Conservation (phyloP, 78 protist genomes). For the Mastigamoeba balamuthi region DNA sequence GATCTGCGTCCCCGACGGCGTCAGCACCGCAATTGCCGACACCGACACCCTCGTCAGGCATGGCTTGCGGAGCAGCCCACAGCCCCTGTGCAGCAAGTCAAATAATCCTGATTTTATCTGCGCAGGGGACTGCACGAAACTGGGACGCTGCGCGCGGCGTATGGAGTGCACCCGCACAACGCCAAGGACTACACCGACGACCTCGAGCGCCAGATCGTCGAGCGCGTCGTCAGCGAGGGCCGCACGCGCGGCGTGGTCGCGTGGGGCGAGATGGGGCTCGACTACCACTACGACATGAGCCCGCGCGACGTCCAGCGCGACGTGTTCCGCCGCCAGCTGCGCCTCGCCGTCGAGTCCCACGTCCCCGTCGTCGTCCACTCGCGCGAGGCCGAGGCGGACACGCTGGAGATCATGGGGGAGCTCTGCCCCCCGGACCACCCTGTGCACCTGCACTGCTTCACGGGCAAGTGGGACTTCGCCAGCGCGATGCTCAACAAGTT, state of each 20-base stretch:
- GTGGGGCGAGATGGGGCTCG: conserved; percentile 67
- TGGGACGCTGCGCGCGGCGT: conserved; percentile 32
- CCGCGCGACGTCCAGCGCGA: conserved; percentile 2
- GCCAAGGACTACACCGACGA: conserved; percentile 28
- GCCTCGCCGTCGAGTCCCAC: conserved; percentile 9
- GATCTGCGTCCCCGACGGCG: too few relatives aligned
- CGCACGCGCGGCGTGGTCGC: conserved; percentile 56
- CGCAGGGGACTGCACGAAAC: too few relatives aligned
- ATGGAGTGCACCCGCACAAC: conserved; percentile 58
- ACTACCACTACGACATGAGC: conserved; percentile 9
- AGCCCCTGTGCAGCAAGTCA: too few relatives aligned
- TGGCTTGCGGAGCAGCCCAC: too few relatives aligned
- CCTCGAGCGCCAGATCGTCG: conserved; percentile 15
- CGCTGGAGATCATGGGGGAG: conserved; percentile 33
- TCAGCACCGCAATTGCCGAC: too few relatives aligned
- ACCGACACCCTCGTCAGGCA: too few relatives aligned
- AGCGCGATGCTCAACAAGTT: conserved; percentile 21
- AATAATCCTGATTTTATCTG: too few relatives aligned
- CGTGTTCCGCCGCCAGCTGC: conserved; percentile 46
- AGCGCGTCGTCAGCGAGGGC: conserved; percentile 16
- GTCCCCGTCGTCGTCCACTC: conserved; percentile 66
- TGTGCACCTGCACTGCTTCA: conserved; percentile 70
- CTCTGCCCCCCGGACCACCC: conserved; percentile 31
- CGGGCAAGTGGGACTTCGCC: conserved; percentile 24
- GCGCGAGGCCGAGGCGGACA: conserved; percentile 68